These are phyloP conservation scores for Didymella exigua DNA, from an alignment of 2,329 filamentous ascomycete genomes.

Conservation along the genomic window DNA sequence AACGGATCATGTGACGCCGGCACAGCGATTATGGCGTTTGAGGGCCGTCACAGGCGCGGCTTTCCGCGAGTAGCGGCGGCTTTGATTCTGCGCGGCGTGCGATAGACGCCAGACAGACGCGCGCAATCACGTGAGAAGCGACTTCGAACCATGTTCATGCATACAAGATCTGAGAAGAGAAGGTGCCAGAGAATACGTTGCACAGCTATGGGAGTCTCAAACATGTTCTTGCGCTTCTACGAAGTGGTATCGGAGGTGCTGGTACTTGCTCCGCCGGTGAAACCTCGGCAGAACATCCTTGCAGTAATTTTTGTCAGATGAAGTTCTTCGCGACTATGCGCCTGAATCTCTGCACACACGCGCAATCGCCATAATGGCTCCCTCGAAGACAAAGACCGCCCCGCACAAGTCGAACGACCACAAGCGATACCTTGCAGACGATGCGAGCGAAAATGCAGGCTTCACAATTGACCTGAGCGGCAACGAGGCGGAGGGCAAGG, in stretches of 20 bases:
- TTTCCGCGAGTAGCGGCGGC: slow-evolving; percentile 10
- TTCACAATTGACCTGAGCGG: slow-evolving; percentile 29
- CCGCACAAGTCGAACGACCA: slow-evolving; percentile 30
- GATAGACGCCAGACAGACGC: slow-evolving; percentile 10
- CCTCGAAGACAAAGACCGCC: slow-evolving; percentile 23
- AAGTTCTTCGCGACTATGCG: slow-evolving; percentile 30
- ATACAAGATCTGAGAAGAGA: background rate
- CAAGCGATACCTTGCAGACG: slow-evolving; percentile 29
- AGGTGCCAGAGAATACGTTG: background rate
- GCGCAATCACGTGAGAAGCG: background rate
- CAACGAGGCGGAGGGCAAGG: slow-evolving; percentile 31
- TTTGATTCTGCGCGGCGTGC: slow-evolving; percentile 11
- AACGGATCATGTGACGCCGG: slow-evolving; percentile 16
- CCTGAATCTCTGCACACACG: slow-evolving; percentile 19
- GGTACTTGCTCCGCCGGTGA: slow-evolving; percentile 4
- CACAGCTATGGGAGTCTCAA: too few relatives aligned
- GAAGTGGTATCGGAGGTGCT: background rate
- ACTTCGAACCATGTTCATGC: background rate
- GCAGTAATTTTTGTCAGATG: slow-evolving; percentile 41
- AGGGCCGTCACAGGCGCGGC: background rate
- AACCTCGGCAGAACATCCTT: slow-evolving; percentile 28
- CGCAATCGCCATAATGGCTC: slow-evolving; percentile 35
- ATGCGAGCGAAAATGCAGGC: slow-evolving; percentile 15
- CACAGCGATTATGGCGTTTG: slow-evolving; percentile 20
- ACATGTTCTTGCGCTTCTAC: background rate